Evolutionary conservation across 2,329 filamentous ascomycete genomes (phyloP).

Genomic region (Fusarium anthophilum): DNA sequence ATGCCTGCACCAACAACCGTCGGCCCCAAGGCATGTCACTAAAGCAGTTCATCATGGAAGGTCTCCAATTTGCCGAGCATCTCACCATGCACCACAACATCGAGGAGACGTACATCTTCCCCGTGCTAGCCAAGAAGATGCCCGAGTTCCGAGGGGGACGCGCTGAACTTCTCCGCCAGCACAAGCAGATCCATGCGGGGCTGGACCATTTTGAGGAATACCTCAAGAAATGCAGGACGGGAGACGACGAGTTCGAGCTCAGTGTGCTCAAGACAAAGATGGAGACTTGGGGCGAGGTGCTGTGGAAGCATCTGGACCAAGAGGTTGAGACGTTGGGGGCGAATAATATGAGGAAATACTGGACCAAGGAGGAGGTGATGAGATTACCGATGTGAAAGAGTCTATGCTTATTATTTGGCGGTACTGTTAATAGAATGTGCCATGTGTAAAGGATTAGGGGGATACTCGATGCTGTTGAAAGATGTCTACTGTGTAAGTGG

Average conservation of each 20-base stretch:
- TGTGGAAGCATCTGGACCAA: slow-evolving; percentile 86
- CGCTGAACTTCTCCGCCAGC: slow-evolving; percentile 76
- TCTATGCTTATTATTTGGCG: neutral
- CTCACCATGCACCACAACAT: slow-evolving; percentile 84
- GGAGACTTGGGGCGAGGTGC: slow-evolving; percentile 79
- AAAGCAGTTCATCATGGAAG: slow-evolving; percentile 72
- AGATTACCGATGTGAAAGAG: slow-evolving; percentile 70
- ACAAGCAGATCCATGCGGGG: slow-evolving; percentile 80
- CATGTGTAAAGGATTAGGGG: neutral
- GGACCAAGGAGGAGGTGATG: slow-evolving; percentile 79
- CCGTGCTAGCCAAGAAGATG: slow-evolving; percentile 79
- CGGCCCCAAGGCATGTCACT: slow-evolving; percentile 73
- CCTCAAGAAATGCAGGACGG: slow-evolving; percentile 66
- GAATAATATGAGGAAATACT: slow-evolving; percentile 85
- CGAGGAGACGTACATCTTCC: slow-evolving; percentile 85
- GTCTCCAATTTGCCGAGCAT: slow-evolving; percentile 74
- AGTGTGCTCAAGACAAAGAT: slow-evolving; percentile 73
- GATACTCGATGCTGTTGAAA: neutral
- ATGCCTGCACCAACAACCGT: slow-evolving; percentile 66
- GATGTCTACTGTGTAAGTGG: neutral
- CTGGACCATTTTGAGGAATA: slow-evolving; percentile 75
- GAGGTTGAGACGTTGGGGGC: slow-evolving; percentile 82
- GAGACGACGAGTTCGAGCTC: slow-evolving; percentile 69
- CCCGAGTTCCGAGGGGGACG: slow-evolving; percentile 70
- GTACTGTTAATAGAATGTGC: neutral